These are phyloP conservation scores for Amanita pseudoporphyria DNA, from an alignment of 768 basidiomycete species.

Conservation along the genomic window DNA sequence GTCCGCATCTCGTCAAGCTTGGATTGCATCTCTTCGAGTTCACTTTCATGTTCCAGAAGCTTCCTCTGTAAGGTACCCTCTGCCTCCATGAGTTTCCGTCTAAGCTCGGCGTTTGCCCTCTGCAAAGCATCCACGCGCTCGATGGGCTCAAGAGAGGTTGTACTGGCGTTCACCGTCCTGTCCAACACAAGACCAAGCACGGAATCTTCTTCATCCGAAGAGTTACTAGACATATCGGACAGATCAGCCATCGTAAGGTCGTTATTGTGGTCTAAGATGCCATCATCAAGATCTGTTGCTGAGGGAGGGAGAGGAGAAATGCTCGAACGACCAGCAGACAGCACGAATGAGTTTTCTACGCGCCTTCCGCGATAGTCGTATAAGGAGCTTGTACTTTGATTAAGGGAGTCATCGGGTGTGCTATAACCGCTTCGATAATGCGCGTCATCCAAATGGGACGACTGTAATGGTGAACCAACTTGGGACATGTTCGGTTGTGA, in stretches of 20 bases:
- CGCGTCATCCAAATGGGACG: conserved; percentile 13
- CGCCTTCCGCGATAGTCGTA: conserved; percentile 27
- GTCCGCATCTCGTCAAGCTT: conserved; percentile 67
- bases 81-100: conserved; percentile 63
- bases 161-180: conserved; percentile 48
- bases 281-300: conserved; percentile 2
- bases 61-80: conserved; percentile 60
- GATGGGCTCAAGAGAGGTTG: conserved; percentile 59
- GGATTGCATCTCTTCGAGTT: conserved; percentile 71
- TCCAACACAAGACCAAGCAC: conserved; percentile 53
- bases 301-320: conserved; percentile 5
- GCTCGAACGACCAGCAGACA: not conserved
- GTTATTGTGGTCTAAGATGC: not conserved
- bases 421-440: conserved; percentile 30
- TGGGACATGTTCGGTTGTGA: conserved; percentile 5
- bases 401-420: conserved; percentile 25
- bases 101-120: conserved; percentile 66
- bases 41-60: conserved; percentile 69
- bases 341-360: conserved; percentile 21
- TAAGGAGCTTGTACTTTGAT: conserved; percentile 13
- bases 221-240: conserved; percentile 1
- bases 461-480: conserved; percentile 6
- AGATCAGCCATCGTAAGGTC: conserved; percentile 1
- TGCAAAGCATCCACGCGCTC: conserved; percentile 68
- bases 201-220: conserved; percentile 42